Evolutionary conservation across 2,329 filamentous ascomycete genomes (phyloP).

Genomic region (Aspergillus sp.): DNA sequence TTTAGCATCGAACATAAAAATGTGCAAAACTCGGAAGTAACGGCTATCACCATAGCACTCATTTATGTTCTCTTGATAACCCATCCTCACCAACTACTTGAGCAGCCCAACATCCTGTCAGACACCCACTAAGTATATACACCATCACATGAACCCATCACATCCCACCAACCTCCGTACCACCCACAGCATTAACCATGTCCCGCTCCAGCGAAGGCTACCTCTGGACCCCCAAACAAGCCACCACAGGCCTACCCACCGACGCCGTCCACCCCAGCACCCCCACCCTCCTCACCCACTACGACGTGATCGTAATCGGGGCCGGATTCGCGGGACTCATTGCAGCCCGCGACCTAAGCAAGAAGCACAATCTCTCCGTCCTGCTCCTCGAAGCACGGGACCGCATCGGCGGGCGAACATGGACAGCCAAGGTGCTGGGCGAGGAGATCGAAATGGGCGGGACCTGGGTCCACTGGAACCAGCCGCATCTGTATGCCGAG

Average conservation of each 20-base stretch:
- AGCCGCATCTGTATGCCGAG: constrained; percentile 34
- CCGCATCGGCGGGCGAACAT: constrained; percentile 47
- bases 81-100: neutral
- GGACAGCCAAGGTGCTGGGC: constrained; percentile 38
- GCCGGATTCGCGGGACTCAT: constrained; percentile 36
- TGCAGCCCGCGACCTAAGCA: constrained; percentile 33
- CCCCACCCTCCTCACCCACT: constrained; percentile 3
- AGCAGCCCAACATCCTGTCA: neutral
- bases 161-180: no score
- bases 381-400: constrained; percentile 44
- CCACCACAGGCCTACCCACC: constrained; percentile 16
- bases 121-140: no score
- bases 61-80: neutral
- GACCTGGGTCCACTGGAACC: constrained; percentile 44
- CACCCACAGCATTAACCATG: neutral
- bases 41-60: no score
- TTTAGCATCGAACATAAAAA: no score
- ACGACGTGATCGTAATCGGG: constrained; percentile 38
- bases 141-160: no score
- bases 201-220: constrained; percentile 11
- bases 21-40: no score
- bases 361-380: constrained; percentile 18
- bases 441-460: constrained; percentile 46
- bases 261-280: constrained; percentile 6
- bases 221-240: constrained; percentile 6